phyloP scores from a whole-genome alignment of 768 basidiomycete species.

The Calocybe gangraenosa region DNA sequence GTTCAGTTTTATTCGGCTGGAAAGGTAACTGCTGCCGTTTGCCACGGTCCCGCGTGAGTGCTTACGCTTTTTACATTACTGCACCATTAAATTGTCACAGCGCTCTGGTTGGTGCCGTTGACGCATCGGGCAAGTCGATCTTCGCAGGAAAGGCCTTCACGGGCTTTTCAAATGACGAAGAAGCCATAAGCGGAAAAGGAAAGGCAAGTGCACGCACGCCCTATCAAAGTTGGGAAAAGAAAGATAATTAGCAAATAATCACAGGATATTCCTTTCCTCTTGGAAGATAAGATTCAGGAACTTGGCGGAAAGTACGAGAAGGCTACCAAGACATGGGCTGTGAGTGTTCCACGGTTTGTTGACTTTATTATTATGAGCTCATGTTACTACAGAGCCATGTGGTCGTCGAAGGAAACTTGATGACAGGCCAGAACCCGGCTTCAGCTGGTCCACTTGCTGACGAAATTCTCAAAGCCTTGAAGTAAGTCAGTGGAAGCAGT shows the following conservation, averaged over 20 bases:
- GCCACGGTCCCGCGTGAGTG: constrained; percentile 73
- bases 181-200: constrained; percentile 40
- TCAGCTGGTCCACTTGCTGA: constrained; percentile 55
- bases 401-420: constrained; percentile 52
- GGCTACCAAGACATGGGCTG: constrained; percentile 50
- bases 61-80: background rate
- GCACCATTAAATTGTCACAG: constrained; percentile 20
- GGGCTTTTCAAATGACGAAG: constrained; percentile 72
- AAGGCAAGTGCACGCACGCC: constrained; percentile 29
- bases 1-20: constrained; percentile 60
- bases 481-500: constrained; percentile 11
- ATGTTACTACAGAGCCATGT: constrained; percentile 36
- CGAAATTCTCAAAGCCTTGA: constrained; percentile 50
- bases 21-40: constrained; percentile 69
- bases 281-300: constrained; percentile 59
- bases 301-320: constrained; percentile 69
- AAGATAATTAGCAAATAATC: background rate
- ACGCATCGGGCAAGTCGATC: constrained; percentile 57
- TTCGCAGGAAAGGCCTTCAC: constrained; percentile 56
- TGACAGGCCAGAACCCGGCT: constrained; percentile 75
- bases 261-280: constrained; percentile 63
- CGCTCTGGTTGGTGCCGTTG: constrained; percentile 56
- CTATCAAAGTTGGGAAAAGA: background rate
- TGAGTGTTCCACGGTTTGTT: too few species aligned
- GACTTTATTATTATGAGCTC: background rate